Conservation (phyloP, 495 filamentous ascomycete species). For the Oidiodendron maius region DNA sequence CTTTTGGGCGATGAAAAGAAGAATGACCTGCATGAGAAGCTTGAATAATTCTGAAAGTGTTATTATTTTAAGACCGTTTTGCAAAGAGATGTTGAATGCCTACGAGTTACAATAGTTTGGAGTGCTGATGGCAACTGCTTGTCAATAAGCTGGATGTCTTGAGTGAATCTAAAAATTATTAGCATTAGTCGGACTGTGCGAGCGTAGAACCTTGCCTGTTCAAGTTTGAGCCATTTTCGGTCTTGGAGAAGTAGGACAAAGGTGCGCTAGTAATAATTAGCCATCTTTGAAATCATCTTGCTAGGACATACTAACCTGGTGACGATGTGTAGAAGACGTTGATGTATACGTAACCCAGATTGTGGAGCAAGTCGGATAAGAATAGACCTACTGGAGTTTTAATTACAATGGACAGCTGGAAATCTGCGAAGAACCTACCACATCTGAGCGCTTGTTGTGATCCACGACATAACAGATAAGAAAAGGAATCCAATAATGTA, state of each 20-base stretch:
- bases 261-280: constrained; percentile 17
- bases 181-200: not conserved
- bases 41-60: constrained; percentile 14
- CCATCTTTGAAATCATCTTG: not conserved
- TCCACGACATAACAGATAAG: constrained; percentile 41
- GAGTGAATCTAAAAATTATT: constrained; percentile 25
- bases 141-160: constrained; percentile 30
- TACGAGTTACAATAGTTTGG: constrained; percentile 16
- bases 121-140: constrained; percentile 18
- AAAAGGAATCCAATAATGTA: constrained; percentile 15
- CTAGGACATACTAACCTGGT: constrained; percentile 12
- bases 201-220: constrained; percentile 21
- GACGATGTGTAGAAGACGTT: constrained; percentile 12
- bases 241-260: constrained; percentile 17
- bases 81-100: not conserved
- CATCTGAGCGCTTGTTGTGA: constrained; percentile 8
- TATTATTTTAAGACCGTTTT: not conserved
- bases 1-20: constrained; percentile 18
- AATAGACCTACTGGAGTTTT: constrained; percentile 11
- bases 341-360: constrained; percentile 18
- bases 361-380: constrained; percentile 17
- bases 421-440: constrained; percentile 13
- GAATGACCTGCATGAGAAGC: constrained; percentile 5
- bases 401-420: not conserved
- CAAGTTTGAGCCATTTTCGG: constrained; percentile 21